Evolutionary conservation across 1,139 yeast genomes (phyloP).

Genomic region (Meyerozyma carpophila): DNA sequence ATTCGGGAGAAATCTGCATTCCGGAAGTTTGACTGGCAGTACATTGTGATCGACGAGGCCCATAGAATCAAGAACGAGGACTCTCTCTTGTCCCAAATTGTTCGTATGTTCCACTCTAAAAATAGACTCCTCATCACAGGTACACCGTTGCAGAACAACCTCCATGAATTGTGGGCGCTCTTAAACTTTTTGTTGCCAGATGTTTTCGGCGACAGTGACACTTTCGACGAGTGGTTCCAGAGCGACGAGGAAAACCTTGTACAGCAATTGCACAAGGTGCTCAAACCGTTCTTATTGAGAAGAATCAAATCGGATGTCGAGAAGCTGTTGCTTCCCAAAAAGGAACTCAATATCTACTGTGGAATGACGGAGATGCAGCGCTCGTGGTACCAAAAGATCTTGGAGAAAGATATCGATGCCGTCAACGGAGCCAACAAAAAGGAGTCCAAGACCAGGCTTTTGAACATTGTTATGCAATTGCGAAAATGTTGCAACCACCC

Average conservation of each 20-base stretch:
- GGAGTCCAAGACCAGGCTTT: conserved; percentile 67
- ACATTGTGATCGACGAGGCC: conserved; percentile 75
- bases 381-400: conserved; percentile 67
- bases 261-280: conserved; percentile 82
- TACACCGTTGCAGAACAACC: conserved; percentile 74
- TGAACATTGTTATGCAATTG: conserved; percentile 79
- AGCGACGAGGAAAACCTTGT: conserved; percentile 52
- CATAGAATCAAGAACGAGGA: conserved; percentile 79
- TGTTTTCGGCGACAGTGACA: conserved; percentile 67
- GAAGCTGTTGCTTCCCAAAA: conserved; percentile 67
- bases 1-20: conserved; percentile 65
- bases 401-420: conserved; percentile 79
- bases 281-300: conserved; percentile 69
- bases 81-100: conserved; percentile 67
- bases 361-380: conserved; percentile 76
- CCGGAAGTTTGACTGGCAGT: conserved; percentile 66
- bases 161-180: conserved; percentile 78
- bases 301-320: conserved; percentile 78
- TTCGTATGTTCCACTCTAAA: conserved; percentile 64
- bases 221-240: conserved; percentile 71
- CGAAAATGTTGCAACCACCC: conserved; percentile 85
- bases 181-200: conserved; percentile 72
- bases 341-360: conserved; percentile 66
- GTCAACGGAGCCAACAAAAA: conserved; percentile 74
- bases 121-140: conserved; percentile 73